Evolutionary conservation across 2,329 filamentous ascomycete species (phyloP).

Genomic region (Nectriaceae sp.): DNA sequence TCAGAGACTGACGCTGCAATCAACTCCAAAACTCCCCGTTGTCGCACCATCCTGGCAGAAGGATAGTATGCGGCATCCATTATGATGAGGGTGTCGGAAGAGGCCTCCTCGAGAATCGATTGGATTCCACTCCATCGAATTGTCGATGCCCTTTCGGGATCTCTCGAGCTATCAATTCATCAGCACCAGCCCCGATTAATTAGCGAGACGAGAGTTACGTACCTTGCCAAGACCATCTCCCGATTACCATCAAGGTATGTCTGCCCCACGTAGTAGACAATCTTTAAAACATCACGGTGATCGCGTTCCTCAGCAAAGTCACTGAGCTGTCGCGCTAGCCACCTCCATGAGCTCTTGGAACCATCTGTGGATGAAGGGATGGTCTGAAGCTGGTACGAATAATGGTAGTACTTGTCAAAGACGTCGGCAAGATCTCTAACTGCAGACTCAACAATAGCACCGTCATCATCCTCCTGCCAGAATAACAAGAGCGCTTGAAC

Average conservation of each 20-base stretch:
- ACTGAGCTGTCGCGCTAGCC: slow-evolving; percentile 53
- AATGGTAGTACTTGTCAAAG: slow-evolving; percentile 55
- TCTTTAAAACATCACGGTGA: slow-evolving; percentile 57
- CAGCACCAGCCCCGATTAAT: slow-evolving; percentile 12
- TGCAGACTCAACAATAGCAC: slow-evolving; percentile 39
- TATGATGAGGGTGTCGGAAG: slow-evolving; percentile 56
- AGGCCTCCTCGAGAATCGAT: slow-evolving; percentile 56
- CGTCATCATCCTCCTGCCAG: slow-evolving; percentile 57
- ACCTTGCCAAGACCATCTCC: slow-evolving; percentile 62
- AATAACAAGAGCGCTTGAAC: slow-evolving; percentile 55
- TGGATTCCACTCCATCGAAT: slow-evolving; percentile 60
- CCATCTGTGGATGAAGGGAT: slow-evolving; percentile 53
- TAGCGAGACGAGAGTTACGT: neutral
- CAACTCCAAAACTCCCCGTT: slow-evolving; percentile 56
- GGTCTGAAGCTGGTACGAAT: slow-evolving; percentile 47
- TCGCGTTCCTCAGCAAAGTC: slow-evolving; percentile 56
- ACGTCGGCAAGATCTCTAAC: slow-evolving; percentile 52
- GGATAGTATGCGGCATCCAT: slow-evolving; percentile 63
- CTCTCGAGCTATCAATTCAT: slow-evolving; percentile 45
- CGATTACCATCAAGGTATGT: slow-evolving; percentile 56
- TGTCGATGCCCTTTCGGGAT: slow-evolving; percentile 45
- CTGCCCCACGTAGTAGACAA: slow-evolving; percentile 60
- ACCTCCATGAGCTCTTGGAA: slow-evolving; percentile 53
- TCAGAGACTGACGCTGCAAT: slow-evolving; percentile 58
- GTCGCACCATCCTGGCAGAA: slow-evolving; percentile 52